These are phyloP conservation scores for Voacanga thouarsii DNA, from an alignment of 257 asterid genomes.

Conservation along the genomic window DNA sequence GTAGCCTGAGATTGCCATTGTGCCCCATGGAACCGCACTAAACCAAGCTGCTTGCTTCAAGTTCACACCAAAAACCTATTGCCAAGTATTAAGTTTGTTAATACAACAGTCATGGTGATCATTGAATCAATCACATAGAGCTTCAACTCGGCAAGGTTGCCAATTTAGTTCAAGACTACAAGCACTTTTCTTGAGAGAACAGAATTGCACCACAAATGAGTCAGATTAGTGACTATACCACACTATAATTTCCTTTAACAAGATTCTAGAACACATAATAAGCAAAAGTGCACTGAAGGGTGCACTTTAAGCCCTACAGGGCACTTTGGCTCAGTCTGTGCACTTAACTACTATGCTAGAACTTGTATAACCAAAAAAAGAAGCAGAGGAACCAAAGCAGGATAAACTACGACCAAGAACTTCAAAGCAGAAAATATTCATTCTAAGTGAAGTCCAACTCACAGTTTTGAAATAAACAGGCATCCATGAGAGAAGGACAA, in stretches of 20 bases:
- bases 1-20: constrained; percentile 96
- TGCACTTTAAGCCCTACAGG: not conserved
- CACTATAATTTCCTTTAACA: not conserved
- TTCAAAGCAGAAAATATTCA: not conserved
- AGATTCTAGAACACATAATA: not conserved
- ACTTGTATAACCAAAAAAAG: not conserved
- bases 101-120: not conserved
- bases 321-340: not conserved
- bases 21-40: constrained; percentile 98
- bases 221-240: not conserved
- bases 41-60: constrained; percentile 99
- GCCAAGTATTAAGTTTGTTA: not conserved
- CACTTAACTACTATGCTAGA: not conserved
- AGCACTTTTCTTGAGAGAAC: not conserved
- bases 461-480: constrained; percentile 94
- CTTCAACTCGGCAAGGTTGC: not conserved
- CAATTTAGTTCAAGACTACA: not conserved
- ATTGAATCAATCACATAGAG: not conserved
- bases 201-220: not conserved
- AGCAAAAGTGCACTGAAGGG: too few species aligned
- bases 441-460: constrained; percentile 29
- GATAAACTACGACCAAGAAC: not conserved
- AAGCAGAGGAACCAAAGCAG: not conserved
- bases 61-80: constrained; percentile 79
- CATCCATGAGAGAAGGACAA: constrained; percentile 98